Evolutionary conservation across 2,329 filamentous ascomycete genomes (phyloP).

Genomic region (Macrophomina pseudophaseolina): DNA sequence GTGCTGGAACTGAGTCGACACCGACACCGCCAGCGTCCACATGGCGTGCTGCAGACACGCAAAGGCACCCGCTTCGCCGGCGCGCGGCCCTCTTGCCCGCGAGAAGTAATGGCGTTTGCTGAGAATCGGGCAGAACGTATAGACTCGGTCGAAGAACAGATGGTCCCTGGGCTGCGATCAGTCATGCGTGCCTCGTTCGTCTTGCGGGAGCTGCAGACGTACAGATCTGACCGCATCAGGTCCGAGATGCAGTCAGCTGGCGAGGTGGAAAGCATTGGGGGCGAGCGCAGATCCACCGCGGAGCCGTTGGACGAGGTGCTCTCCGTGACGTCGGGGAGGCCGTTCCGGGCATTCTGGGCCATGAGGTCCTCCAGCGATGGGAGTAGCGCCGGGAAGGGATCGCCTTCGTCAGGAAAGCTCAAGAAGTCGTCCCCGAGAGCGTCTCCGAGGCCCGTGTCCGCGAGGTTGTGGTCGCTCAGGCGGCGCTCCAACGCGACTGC

Average conservation of each 20-base stretch:
- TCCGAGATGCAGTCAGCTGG: slow-evolving; percentile 1
- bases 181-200: background rate
- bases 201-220: background rate
- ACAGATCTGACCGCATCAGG: slow-evolving; percentile 2
- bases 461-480: slow-evolving; percentile 18
- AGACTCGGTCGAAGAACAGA: slow-evolving; percentile 25
- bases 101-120: slow-evolving; percentile 23
- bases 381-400: background rate
- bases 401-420: background rate
- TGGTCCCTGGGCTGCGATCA: slow-evolving; percentile 12
- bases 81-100: slow-evolving; percentile 12
- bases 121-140: slow-evolving; percentile 22
- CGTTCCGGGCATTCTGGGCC: background rate
- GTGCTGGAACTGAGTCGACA: slow-evolving; percentile 41
- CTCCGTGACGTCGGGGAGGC: background rate
- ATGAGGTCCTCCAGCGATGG: background rate
- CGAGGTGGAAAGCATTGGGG: background rate
- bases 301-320: slow-evolving; percentile 1
- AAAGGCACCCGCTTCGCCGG: background rate
- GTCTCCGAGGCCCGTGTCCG: background rate
- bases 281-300: background rate
- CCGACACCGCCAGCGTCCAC: slow-evolving; percentile 44
- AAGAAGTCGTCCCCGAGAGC: background rate
- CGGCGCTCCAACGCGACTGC: slow-evolving; percentile 23
- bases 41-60: slow-evolving; percentile 41